Evolutionary conservation across 2,329 filamentous ascomycete genomes (phyloP).

Genomic region (Pezicula rhizophila): DNA sequence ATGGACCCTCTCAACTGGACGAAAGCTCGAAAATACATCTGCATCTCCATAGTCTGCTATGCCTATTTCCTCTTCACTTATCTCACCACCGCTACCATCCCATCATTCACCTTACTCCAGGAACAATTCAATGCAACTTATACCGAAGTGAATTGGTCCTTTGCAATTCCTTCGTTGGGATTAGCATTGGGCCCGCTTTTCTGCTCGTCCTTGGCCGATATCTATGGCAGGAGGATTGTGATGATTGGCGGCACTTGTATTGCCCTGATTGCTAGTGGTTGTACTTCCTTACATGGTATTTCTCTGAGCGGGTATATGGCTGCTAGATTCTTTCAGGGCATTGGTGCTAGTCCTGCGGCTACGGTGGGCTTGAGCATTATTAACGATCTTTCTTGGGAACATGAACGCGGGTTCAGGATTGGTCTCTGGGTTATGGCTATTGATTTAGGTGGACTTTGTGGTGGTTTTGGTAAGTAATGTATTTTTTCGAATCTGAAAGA

Average conservation of each 20-base stretch:
- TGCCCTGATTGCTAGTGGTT: conserved; percentile 29
- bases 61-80: conserved; percentile 55
- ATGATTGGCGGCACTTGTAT: conserved; percentile 37
- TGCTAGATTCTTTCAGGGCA: conserved; percentile 52
- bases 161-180: conserved; percentile 43
- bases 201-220: conserved; percentile 44
- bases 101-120: conserved; percentile 45
- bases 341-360: conserved; percentile 46
- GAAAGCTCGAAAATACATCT: conserved; percentile 37
- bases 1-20: conserved; percentile 52
- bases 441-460: conserved; percentile 43
- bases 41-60: conserved; percentile 38
- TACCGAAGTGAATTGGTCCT: conserved; percentile 44
- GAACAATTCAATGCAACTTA: conserved; percentile 38
- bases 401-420: conserved; percentile 48
- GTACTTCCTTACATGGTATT: conserved; percentile 28
- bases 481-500: neutral
- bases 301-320: conserved; percentile 47
- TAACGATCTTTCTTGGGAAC: conserved; percentile 50
- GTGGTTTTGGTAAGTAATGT: conserved; percentile 34
- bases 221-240: conserved; percentile 44
- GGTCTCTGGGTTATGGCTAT: conserved; percentile 53
- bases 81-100: conserved; percentile 49
- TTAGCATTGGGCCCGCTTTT: conserved; percentile 44
- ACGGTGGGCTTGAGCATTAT: conserved; percentile 50